Percentiles rank a stretch among this genome's conserved stretches.
Evolutionary conservation across 192 early-diverging fungal species (phyloP).

Genomic region (Rhizoclosmatium globosum): DNA sequence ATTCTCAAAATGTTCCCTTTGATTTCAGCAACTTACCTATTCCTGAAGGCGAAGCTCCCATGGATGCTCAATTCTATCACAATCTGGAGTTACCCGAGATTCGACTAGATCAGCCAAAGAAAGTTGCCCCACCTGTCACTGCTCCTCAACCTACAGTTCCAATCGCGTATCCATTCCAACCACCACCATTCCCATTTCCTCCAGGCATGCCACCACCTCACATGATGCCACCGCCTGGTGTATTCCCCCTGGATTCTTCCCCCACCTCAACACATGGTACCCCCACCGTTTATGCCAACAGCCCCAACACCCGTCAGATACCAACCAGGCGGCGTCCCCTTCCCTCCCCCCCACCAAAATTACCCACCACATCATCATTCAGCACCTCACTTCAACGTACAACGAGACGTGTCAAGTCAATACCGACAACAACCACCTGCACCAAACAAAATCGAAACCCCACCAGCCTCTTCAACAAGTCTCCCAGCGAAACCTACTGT

Average conservation of each 20-base stretch:
- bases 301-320: conserved; percentile 14
- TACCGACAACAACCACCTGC: background rate
- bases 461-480: background rate
- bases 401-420: conserved; percentile 31
- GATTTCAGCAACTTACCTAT: conserved; percentile 42
- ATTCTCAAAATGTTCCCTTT: background rate
- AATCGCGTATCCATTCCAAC: conserved; percentile 30
- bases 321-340: background rate
- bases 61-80: conserved; percentile 52
- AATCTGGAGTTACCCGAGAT: conserved; percentile 53
- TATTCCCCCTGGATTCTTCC: conserved; percentile 20
- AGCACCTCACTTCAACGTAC: conserved; percentile 24
- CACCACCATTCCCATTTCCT: conserved; percentile 47
- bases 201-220: conserved; percentile 35
- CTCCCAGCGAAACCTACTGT: background rate
- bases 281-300: conserved; percentile 26
- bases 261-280: conserved; percentile 20
- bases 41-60: conserved; percentile 37
- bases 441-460: background rate
- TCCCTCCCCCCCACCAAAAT: conserved; percentile 30
- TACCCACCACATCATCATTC: conserved; percentile 25
- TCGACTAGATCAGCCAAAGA: conserved; percentile 29
- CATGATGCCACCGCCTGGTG: conserved; percentile 40
- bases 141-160: conserved; percentile 36
- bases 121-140: background rate